These are phyloP conservation scores for Solanum etuberosum DNA, from an alignment of 257 asterid species.

Conservation along the genomic window DNA sequence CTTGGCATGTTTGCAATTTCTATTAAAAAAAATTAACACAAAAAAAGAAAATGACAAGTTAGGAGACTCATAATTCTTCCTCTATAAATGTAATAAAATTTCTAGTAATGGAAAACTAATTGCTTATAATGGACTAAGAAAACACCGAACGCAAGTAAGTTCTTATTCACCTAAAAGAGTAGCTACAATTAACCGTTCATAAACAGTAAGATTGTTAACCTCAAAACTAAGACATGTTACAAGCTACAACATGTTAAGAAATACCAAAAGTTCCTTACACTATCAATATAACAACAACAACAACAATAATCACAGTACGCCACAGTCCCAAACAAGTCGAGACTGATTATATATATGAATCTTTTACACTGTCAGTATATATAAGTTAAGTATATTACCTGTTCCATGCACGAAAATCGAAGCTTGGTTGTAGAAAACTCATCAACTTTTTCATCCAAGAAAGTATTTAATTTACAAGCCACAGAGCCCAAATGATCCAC, in stretches of 20 bases:
- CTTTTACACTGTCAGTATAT: not conserved
- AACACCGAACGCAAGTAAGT: not conserved
- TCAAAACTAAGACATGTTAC: not conserved
- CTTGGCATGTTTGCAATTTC: slow-evolving; percentile 33
- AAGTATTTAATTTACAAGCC: slow-evolving; percentile 47
- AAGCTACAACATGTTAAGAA: not conserved
- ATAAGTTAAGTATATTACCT: slow-evolving; percentile 27
- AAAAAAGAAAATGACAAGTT: not conserved
- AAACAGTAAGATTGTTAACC: not conserved
- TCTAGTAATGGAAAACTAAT: not conserved
- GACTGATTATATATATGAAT: not conserved
- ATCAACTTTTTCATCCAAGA: slow-evolving; percentile 44
- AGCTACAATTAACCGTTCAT: not conserved
- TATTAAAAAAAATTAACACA: not conserved
- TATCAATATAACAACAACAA: not conserved
- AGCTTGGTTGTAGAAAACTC: slow-evolving; percentile 39
- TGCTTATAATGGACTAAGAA: not conserved
- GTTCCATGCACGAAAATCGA: slow-evolving; percentile 43
- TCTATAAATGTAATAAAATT: not conserved
- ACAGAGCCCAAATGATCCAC: slow-evolving; percentile 82
- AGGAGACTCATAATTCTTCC: not conserved
- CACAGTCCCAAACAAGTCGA: not conserved
- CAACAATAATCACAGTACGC: not conserved
- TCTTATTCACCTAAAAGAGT: not conserved
- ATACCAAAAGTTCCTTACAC: not conserved